Conservation (phyloP, 257 asterid genomes). For the Ophiorrhiza pumila region DNA sequence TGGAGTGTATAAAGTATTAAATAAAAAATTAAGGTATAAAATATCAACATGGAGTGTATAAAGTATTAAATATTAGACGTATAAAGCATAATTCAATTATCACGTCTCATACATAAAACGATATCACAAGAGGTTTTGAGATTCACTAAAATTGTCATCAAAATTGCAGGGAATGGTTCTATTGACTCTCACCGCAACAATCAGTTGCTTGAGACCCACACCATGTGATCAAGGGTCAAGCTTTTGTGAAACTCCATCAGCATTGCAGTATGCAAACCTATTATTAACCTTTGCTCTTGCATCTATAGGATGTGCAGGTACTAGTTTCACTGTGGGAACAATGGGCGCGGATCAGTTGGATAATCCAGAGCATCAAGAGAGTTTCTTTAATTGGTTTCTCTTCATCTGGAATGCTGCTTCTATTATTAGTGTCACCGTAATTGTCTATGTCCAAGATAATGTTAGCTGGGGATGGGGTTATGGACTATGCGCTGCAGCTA, state of each 20-base stretch:
- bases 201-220: conserved; percentile 43
- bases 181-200: conserved; percentile 45
- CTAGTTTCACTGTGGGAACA: conserved; percentile 59
- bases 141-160: neutral
- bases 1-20: neutral
- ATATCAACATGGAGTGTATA: no score
- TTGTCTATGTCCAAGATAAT: conserved; percentile 53
- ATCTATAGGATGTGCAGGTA: conserved; percentile 58
- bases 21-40: no score
- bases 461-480: conserved; percentile 60
- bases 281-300: conserved; percentile 48
- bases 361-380: conserved; percentile 37
- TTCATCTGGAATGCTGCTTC: conserved; percentile 53
- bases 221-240: conserved; percentile 36
- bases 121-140: no score
- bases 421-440: conserved; percentile 44
- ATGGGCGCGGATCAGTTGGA: conserved; percentile 67
- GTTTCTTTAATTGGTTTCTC: conserved; percentile 62
- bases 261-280: conserved; percentile 34
- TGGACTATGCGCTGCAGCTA: conserved; percentile 41
- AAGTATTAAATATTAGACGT: no score
- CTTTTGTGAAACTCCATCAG: conserved; percentile 40
- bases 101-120: no score
- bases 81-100: no score
- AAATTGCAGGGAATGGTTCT: conserved; percentile 41